phyloP scores from a whole-genome alignment of 768 basidiomycete species.

The Collybiopsis confluens region DNA sequence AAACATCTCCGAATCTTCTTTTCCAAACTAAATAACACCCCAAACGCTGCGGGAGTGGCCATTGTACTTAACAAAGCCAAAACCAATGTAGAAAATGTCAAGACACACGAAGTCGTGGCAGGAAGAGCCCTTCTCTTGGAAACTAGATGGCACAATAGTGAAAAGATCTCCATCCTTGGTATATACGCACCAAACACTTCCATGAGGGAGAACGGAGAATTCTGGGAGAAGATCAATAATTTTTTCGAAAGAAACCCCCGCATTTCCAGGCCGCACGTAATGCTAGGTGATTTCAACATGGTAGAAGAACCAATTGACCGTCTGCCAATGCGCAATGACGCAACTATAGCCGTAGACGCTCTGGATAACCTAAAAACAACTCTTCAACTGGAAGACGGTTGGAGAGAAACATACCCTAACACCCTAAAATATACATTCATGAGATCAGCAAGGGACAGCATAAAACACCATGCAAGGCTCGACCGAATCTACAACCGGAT shows the following conservation, averaged over 20 bases:
- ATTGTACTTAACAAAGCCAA: constrained; percentile 28
- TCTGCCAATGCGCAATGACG: constrained; percentile 22
- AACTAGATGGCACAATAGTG: constrained; percentile 15
- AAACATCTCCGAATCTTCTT: constrained; percentile 16
- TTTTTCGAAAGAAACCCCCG: constrained; percentile 9
- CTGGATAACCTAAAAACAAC: constrained; percentile 19
- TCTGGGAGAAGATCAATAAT: constrained; percentile 22
- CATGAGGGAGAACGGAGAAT: constrained; percentile 20
- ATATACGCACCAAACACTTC: constrained; percentile 31
- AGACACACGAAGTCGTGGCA: constrained; percentile 15
- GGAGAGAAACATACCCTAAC: constrained; percentile 22
- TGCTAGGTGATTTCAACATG: constrained; percentile 41
- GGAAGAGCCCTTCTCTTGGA: constrained; percentile 21
- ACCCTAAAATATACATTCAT: constrained; percentile 23
- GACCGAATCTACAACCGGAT: constrained; percentile 30
- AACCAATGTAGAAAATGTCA: constrained; percentile 13
- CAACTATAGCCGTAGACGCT: neutral
- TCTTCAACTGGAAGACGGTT: constrained; percentile 25
- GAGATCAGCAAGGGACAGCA: constrained; percentile 8
- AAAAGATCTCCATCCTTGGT: constrained; percentile 21
- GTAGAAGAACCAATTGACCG: constrained; percentile 36
- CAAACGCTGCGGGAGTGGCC: constrained; percentile 23
- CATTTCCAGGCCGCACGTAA: constrained; percentile 22
- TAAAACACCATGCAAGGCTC: constrained; percentile 21
- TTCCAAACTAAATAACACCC: constrained; percentile 9